Conservation (phyloP, 1,139 yeast genomes). For the Nakaseomyces delphensis region DNA sequence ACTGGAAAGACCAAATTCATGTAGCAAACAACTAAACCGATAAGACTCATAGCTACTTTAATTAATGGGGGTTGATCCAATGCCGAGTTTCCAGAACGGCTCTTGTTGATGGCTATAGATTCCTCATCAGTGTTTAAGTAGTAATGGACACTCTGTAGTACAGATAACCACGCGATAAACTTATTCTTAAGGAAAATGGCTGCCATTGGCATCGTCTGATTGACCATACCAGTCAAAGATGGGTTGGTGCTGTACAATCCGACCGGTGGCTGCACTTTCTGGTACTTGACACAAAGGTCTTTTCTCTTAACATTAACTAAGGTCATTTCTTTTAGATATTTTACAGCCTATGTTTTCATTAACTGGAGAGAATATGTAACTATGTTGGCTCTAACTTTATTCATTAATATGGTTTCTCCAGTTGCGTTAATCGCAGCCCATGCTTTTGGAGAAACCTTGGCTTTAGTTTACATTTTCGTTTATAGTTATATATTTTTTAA, state of each 20-base stretch:
- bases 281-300: constrained; percentile 37
- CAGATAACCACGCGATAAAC: constrained; percentile 32
- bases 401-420: no score
- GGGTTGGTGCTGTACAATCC: constrained; percentile 38
- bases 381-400: no score
- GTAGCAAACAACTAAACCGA: constrained; percentile 46
- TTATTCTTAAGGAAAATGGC: constrained; percentile 47
- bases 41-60: constrained; percentile 39
- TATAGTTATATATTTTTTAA: no score
- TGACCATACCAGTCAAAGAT: constrained; percentile 32
- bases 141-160: constrained; percentile 26
- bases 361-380: neutral
- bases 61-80: constrained; percentile 39
- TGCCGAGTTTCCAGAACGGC: constrained; percentile 20
- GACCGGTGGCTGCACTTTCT: constrained; percentile 35
- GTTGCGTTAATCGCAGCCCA: no score
- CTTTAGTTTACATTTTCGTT: no score
- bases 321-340: constrained; percentile 19
- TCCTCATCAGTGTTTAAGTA: constrained; percentile 24
- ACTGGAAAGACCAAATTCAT: constrained; percentile 37
- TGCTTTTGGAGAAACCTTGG: no score
- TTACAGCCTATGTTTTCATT: no score
- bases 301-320: constrained; percentile 30
- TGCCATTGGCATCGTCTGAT: constrained; percentile 61
- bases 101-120: constrained; percentile 25